Conservation (phyloP, 2,329 filamentous ascomycete genomes). For the Curvularia verruculosa region DNA sequence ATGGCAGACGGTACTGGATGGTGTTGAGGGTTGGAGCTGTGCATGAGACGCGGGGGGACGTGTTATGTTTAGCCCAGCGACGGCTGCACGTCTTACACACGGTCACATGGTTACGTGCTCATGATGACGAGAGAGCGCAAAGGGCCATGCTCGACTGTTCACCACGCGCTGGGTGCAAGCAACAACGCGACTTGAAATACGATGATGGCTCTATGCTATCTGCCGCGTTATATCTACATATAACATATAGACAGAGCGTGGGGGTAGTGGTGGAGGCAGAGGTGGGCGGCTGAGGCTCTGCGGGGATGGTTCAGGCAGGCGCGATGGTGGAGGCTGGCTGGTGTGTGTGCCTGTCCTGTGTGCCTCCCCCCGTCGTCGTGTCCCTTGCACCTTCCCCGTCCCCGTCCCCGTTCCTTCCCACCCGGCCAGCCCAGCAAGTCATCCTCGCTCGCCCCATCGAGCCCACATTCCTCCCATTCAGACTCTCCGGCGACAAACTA, state of each 20-base stretch:
- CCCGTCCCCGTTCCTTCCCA: not conserved
- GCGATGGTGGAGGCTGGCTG: constrained; percentile 32
- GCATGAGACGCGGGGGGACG: constrained; percentile 2
- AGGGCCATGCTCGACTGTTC: constrained; percentile 13
- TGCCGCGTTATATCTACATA: not conserved
- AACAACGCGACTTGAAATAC: not conserved
- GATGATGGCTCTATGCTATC: not conserved
- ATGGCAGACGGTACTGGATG: constrained; percentile 33
- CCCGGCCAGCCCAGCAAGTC: not conserved
- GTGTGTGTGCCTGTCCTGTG: constrained; percentile 27
- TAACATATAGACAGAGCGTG: no score
- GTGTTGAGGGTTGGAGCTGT: not conserved
- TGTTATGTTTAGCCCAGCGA: constrained; percentile 10
- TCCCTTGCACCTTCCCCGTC: not conserved
- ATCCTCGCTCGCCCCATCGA: not conserved
- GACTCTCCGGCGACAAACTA: constrained; percentile 14
- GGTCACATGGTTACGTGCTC: constrained; percentile 12
- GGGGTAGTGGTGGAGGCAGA: not conserved
- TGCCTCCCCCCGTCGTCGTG: constrained; percentile 5
- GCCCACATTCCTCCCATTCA: constrained; percentile 3
- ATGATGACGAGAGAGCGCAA: constrained; percentile 17
- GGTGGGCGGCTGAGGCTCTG: constrained; percentile 13
- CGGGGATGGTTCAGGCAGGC: constrained; percentile 1
- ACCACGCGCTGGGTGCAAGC: not conserved
- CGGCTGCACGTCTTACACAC: not conserved